Percentiles rank a stretch among this genome's conserved stretches.
These are phyloP conservation scores for Mortierella claussenii DNA, from an alignment of 192 early-diverging fungal species.

Conservation along the genomic window DNA sequence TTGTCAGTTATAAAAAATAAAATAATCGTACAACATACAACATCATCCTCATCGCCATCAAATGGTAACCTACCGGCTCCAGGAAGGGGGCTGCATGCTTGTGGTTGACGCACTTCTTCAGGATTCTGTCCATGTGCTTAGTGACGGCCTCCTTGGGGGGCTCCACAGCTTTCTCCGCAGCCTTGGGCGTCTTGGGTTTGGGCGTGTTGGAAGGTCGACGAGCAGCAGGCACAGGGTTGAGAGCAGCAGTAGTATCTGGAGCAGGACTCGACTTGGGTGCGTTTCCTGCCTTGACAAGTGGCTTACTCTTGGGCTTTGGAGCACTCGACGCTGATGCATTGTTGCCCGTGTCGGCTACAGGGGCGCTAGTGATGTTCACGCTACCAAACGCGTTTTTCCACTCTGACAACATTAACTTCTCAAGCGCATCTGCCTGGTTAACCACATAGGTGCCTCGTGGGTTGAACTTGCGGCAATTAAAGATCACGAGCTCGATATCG, in stretches of 20 bases:
- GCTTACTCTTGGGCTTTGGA: slow-evolving; percentile 38
- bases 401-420: slow-evolving; percentile 49
- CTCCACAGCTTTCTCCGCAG: slow-evolving; percentile 23
- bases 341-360: neutral
- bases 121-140: slow-evolving; percentile 40
- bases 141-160: slow-evolving; percentile 31
- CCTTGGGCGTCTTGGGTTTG: slow-evolving; percentile 33
- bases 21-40: neutral
- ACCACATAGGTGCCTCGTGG: slow-evolving; percentile 60
- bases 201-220: slow-evolving; percentile 22
- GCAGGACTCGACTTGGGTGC: slow-evolving; percentile 2
- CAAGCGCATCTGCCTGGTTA: slow-evolving; percentile 61
- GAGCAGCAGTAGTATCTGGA: neutral
- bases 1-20: neutral
- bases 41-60: too few species aligned
- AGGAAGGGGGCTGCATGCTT: slow-evolving; percentile 55
- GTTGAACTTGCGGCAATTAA: slow-evolving; percentile 77
- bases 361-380: neutral
- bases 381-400: slow-evolving; percentile 55
- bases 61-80: slow-evolving; percentile 48
- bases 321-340: neutral
- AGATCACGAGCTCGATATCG: slow-evolving; percentile 69
- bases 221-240: neutral
- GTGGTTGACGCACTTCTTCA: slow-evolving; percentile 53
- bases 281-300: slow-evolving; percentile 3